Percentiles rank a stretch among this genome's conserved stretches.
Conservation (phyloP, 148 eudicot species). For the Polygonum aviculare region DNA sequence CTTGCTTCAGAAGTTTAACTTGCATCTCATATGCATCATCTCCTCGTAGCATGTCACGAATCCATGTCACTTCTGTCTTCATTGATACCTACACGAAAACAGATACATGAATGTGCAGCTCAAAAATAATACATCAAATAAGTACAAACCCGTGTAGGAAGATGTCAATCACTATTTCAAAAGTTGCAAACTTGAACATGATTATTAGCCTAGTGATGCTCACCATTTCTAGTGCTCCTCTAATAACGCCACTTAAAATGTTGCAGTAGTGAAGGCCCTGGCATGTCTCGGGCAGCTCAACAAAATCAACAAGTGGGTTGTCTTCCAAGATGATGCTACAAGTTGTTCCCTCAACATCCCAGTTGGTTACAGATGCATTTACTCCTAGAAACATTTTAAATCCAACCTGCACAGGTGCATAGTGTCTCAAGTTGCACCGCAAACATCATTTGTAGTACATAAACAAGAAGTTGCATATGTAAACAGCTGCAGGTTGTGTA, state of each 20-base stretch:
- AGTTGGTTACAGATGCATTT: constrained; percentile 76
- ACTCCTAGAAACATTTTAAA: constrained; percentile 93
- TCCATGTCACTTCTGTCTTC: constrained; percentile 98
- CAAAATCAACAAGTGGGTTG: constrained; percentile 94
- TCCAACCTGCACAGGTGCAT: constrained; percentile 47
- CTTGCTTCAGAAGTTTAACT: constrained; percentile 89
- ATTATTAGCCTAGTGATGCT: constrained; percentile 12
- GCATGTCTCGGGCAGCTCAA: constrained; percentile 94
- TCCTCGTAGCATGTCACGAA: constrained; percentile 91
- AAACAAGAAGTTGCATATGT: neutral
- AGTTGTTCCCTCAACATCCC: constrained; percentile 88
- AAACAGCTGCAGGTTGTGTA: neutral
- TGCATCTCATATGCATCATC: constrained; percentile 94
- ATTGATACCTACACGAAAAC: constrained; percentile 80
- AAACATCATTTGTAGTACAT: neutral
- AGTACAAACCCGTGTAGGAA: neutral
- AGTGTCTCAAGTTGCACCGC: neutral
- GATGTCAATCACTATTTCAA: neutral
- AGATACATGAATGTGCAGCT: neutral
- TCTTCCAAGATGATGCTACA: constrained; percentile 94
- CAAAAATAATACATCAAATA: neutral
- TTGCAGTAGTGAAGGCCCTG: constrained; percentile 93
- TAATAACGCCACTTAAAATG: constrained; percentile 79
- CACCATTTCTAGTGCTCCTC: constrained; percentile 98
- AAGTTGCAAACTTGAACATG: neutral